Conservation (phyloP, 768 basidiomycete species). For the Cantharellus cinnabarinus region DNA sequence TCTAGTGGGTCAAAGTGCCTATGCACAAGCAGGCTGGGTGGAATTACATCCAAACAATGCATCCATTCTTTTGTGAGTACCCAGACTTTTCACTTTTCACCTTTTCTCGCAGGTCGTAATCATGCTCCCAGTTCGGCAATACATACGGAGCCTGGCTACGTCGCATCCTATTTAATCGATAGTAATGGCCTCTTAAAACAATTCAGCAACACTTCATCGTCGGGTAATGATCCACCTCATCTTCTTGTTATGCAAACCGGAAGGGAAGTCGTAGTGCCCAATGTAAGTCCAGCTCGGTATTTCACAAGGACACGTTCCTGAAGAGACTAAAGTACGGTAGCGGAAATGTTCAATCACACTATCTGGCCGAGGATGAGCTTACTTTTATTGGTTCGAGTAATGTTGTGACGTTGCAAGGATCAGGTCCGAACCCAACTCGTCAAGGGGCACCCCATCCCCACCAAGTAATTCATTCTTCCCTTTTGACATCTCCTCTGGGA, state of each 20-base stretch:
- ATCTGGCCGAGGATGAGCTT: background rate
- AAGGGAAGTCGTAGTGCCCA: constrained; percentile 5
- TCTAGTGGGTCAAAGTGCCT: background rate
- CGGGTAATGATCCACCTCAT: constrained; percentile 1
- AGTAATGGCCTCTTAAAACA: background rate
- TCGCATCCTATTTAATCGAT: constrained; percentile 2
- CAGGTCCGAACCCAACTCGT: constrained; percentile 6
- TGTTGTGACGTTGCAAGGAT: constrained; percentile 1
- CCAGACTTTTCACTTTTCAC: background rate
- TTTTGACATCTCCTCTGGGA: background rate
- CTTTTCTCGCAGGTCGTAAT: background rate
- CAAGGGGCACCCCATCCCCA: constrained; percentile 8
- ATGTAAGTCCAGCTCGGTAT: constrained; percentile 2
- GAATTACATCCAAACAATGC: background rate
- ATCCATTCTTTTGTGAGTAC: background rate
- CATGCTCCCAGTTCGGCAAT: background rate
- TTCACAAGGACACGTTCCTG: background rate
- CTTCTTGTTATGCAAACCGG: background rate
- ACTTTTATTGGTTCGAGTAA: background rate
- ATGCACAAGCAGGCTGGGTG: background rate
- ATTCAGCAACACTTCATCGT: background rate
- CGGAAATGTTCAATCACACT: background rate
- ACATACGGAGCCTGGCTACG: background rate
- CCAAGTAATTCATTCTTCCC: background rate
- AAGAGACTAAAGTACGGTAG: background rate